A percentile compares a stretch with the other conserved stretches of the same genome.
Evolutionary conservation across 345 rosid genomes (phyloP).

Genomic region (Linum usitatissimum): DNA sequence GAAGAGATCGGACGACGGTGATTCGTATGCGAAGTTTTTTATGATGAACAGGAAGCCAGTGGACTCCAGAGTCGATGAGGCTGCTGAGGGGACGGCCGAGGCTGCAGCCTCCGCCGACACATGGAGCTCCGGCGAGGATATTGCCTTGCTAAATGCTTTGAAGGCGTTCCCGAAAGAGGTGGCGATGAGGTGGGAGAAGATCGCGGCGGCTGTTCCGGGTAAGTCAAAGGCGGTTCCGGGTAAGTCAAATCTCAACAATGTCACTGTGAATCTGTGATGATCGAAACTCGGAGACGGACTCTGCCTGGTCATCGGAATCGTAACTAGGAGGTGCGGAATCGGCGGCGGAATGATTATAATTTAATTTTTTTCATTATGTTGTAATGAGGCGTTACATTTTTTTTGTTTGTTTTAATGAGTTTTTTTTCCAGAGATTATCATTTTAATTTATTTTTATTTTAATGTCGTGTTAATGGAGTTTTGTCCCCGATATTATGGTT

Average conservation of each 20-base stretch:
- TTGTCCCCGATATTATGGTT: too few relatives aligned
- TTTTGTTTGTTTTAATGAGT: too few relatives aligned
- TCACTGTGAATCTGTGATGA: too few relatives aligned
- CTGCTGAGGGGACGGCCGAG: constrained; percentile 15
- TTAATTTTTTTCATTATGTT: too few relatives aligned
- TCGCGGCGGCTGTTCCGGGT: constrained; percentile 77
- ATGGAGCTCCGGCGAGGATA: constrained; percentile 69
- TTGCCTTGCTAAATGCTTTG: constrained; percentile 81
- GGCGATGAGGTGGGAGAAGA: constrained; percentile 93
- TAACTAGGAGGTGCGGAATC: not conserved
- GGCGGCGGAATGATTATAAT: not conserved
- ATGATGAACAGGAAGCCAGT: constrained; percentile 70
- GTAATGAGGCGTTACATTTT: too few relatives aligned
- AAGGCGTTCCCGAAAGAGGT: constrained; percentile 72
- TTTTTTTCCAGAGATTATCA: too few relatives aligned
- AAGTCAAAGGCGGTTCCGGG: constrained; percentile 65
- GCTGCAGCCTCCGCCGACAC: constrained; percentile 17
- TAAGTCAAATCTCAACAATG: too few relatives aligned
- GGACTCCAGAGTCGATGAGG: constrained; percentile 32
- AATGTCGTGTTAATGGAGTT: too few relatives aligned
- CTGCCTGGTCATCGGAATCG: constrained; percentile 24
- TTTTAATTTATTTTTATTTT: too few relatives aligned
- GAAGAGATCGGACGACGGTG: constrained; percentile 48
- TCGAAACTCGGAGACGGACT: constrained; percentile 24
- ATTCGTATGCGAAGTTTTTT: constrained; percentile 63